A percentile compares a stretch with the other conserved stretches of the same genome.
Evolutionary conservation across 2,329 filamentous ascomycete genomes (phyloP).

Genomic region (Parastagonospora avenae): DNA sequence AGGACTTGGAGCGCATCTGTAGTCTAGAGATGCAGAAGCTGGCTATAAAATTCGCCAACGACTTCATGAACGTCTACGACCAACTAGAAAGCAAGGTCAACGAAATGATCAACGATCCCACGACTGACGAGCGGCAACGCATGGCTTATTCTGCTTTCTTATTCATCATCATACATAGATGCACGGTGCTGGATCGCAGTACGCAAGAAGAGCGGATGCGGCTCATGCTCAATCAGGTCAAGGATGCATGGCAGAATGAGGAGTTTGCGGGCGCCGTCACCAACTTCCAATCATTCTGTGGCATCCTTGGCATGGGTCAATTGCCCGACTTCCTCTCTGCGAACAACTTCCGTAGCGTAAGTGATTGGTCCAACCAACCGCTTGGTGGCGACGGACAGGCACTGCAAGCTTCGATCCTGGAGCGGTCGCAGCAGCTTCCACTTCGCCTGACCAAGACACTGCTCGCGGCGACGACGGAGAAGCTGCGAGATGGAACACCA

Average conservation of each 20-base stretch:
- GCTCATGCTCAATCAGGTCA: conserved; percentile 81
- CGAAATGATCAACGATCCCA: conserved; percentile 74
- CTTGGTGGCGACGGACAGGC: conserved; percentile 80
- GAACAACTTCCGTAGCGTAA: conserved; percentile 73
- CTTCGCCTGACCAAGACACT: conserved; percentile 88
- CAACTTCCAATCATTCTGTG: conserved; percentile 79
- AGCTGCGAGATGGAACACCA: conserved; percentile 73
- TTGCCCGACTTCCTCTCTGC: conserved; percentile 79
- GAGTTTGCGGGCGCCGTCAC: conserved; percentile 71
- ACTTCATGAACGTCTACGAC: conserved; percentile 86
- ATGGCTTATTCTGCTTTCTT: conserved; percentile 88
- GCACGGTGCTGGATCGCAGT: conserved; percentile 73
- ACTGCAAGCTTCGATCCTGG: conserved; percentile 78
- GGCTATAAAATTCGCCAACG: conserved; percentile 88
- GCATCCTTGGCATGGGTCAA: conserved; percentile 77
- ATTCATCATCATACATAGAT: conserved; percentile 92
- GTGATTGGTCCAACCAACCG: conserved; percentile 80
- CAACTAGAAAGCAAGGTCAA: conserved; percentile 83
- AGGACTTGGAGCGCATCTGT: conserved; percentile 82
- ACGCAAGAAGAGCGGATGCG: conserved; percentile 73
- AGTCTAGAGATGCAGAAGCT: conserved; percentile 87
- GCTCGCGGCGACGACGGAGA: conserved; percentile 90
- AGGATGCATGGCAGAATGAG: conserved; percentile 76
- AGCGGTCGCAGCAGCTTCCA: conserved; percentile 76
- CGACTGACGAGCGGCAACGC: conserved; percentile 79